Evolutionary conservation across 192 early-diverging fungal genomes (phyloP).

Genomic region (Geranomyces michiganensis): DNA sequence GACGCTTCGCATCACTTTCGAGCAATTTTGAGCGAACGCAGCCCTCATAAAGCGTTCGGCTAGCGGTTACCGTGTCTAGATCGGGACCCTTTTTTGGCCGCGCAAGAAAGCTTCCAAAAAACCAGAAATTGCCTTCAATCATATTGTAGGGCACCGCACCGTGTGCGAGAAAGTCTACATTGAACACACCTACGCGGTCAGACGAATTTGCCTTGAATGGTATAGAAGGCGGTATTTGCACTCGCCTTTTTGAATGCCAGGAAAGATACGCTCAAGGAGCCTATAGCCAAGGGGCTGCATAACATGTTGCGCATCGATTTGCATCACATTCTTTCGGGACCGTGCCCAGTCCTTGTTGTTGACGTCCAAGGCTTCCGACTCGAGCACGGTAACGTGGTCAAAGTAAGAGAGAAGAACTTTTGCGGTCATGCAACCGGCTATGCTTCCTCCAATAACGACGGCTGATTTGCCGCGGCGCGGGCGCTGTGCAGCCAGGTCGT

Average conservation of each 20-base stretch:
- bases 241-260: slow-evolving; percentile 8
- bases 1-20: background rate
- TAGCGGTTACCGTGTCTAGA: background rate
- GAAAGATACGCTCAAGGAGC: slow-evolving; percentile 3
- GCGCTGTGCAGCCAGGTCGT: background rate
- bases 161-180: background rate
- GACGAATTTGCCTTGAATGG: too few relatives aligned
- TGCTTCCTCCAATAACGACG: slow-evolving; percentile 29
- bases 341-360: background rate
- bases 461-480: background rate
- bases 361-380: slow-evolving; percentile 7
- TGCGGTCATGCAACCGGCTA: slow-evolving; percentile 19
- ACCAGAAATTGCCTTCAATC: background rate
- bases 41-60: slow-evolving; percentile 3
- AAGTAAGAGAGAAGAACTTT: slow-evolving; percentile 29
- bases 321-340: slow-evolving; percentile 6
- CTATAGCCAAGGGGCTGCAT: slow-evolving; percentile 9
- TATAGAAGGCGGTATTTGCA: too few relatives aligned
- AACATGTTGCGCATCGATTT: background rate
- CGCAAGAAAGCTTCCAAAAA: background rate
- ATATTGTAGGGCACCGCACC: background rate
- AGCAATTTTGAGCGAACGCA: slow-evolving; percentile 5
- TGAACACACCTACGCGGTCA: too few relatives aligned
- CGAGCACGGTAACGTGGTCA: slow-evolving; percentile 23
- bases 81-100: background rate